phyloP scores from a whole-genome alignment of 2,329 filamentous ascomycete species.

The Aspergillus texensis region DNA sequence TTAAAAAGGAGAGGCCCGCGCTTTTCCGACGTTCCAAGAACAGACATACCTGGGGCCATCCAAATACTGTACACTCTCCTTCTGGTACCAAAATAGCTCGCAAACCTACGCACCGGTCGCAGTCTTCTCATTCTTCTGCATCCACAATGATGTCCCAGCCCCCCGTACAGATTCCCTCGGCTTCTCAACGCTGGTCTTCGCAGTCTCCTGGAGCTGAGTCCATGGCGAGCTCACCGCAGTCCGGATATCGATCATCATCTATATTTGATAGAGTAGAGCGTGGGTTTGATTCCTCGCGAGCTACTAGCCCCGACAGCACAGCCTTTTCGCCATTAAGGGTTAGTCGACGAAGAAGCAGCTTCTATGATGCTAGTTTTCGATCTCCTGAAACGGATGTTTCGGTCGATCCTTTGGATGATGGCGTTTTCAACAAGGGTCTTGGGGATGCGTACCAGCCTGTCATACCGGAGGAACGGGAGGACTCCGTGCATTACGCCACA shows the following conservation, averaged over 20 bases:
- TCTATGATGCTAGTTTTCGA: slow-evolving; percentile 59
- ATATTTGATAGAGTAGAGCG: slow-evolving; percentile 76
- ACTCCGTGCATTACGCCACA: slow-evolving; percentile 23
- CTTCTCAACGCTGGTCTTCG: slow-evolving; percentile 38
- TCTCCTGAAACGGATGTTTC: slow-evolving; percentile 20
- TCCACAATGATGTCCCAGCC: slow-evolving; percentile 66
- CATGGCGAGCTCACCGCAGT: slow-evolving; percentile 77
- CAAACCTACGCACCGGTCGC: slow-evolving; percentile 38
- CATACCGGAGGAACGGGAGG: slow-evolving; percentile 45
- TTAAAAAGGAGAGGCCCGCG: slow-evolving; percentile 59
- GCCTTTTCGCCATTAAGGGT: slow-evolving; percentile 66
- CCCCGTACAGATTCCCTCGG: slow-evolving; percentile 59
- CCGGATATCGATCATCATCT: slow-evolving; percentile 69
- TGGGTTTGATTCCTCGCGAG: slow-evolving; percentile 68
- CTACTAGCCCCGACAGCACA: slow-evolving; percentile 80
- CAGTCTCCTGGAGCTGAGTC: slow-evolving; percentile 59
- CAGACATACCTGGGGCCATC: slow-evolving; percentile 66
- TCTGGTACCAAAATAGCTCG: slow-evolving; percentile 30
- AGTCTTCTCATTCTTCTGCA: slow-evolving; percentile 49
- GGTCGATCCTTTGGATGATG: slow-evolving; percentile 17
- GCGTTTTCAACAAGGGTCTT: slow-evolving; percentile 24
- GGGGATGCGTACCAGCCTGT: slow-evolving; percentile 31
- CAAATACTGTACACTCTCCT: slow-evolving; percentile 48
- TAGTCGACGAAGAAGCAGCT: slow-evolving; percentile 60
- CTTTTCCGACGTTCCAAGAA: slow-evolving; percentile 67